Evolutionary conservation across 192 early-diverging fungal genomes (phyloP).

Genomic region (Rhizoclosmatium globosum): DNA sequence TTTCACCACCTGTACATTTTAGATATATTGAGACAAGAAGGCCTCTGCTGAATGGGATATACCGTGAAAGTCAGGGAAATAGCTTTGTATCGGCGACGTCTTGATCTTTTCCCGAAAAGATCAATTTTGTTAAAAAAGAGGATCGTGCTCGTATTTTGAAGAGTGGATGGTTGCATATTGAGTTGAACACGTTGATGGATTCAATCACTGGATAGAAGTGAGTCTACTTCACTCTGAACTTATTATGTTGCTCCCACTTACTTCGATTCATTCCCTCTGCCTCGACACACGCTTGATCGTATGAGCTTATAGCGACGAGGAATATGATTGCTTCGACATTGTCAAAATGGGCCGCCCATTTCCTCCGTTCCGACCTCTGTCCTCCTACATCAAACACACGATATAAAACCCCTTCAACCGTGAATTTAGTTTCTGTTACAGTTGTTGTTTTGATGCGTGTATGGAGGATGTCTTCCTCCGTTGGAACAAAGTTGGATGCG

Average conservation of each 20-base stretch:
- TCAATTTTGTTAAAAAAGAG: constrained; percentile 74
- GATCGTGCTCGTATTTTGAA: constrained; percentile 59
- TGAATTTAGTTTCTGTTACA: not conserved
- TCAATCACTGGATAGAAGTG: constrained; percentile 39
- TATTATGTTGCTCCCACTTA: not conserved
- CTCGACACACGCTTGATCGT: constrained; percentile 61
- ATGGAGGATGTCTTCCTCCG: constrained; percentile 72
- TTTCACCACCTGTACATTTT: constrained; percentile 40
- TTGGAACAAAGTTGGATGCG: constrained; percentile 59
- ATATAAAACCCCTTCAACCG: constrained; percentile 17
- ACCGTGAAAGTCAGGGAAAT: constrained; percentile 11
- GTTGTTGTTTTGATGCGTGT: constrained; percentile 30
- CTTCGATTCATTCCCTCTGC: constrained; percentile 57
- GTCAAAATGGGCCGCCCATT: constrained; percentile 74
- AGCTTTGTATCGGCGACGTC: constrained; percentile 47
- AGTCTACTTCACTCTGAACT: not conserved
- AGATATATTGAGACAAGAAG: not conserved
- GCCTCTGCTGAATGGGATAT: not conserved
- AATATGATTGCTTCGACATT: constrained; percentile 68
- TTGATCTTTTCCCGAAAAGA: constrained; percentile 61
- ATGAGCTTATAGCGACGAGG: constrained; percentile 62
- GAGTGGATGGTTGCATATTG: constrained; percentile 48
- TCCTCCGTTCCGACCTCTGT: constrained; percentile 60
- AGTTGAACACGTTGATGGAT: constrained; percentile 40
- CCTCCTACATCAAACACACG: constrained; percentile 65